Base-by-base conservation (phyloP, 1,139 yeast genomes). In the Candida labiduridarum region DNA sequence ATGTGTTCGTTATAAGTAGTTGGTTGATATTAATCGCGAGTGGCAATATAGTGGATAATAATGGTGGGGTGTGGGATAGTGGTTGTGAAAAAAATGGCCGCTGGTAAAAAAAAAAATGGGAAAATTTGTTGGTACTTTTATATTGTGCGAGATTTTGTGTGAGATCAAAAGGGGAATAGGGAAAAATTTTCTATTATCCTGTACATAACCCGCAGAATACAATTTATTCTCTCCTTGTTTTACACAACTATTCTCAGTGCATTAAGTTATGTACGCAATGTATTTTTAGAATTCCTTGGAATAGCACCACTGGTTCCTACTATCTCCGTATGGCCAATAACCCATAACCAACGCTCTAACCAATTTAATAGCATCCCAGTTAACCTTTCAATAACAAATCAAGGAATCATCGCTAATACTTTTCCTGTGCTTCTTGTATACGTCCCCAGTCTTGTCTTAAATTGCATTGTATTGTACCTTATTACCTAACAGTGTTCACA, bases 281-380 rank as follows among this genome's bases (percentile, higher is more conserved):
- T 39, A 39, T 39, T 39, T 39, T 39, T 39, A 39, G 42, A 39
- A 39, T 39, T 36, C 18, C 27, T 15, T 36, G 11, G 15, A 4
- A 31, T 4, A 31, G 15, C 2, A 12, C 15, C 15, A 31, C 11
- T 31, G n/a, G 34, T 4, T 31, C 2, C 15, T 25, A 25, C 29
- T 25, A 25, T 25, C 29, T 25, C 29, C 29, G 29, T 4, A 25
- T 9, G 2, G 10, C 29, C 29, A 25, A 25, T 9, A 25, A 8
- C 9, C 29, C 29, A 4, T 25, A 25, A 25, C 29, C 29, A 25
- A 25, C 2, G 8, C 29, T 8, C 3, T 8, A 25, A 7, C 29
- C 29, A 25, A 25, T 8, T 25, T 8, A 25, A 25, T 19, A 19
- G 22, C 2, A 4, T 9, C 9, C 9, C 29, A 6, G 8, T 25